Evolutionary conservation across 2,329 filamentous ascomycete species (phyloP), one percentile per base, ranked within the genome.

Genomic region (Phaeomoniella chlamydospora): DNA sequence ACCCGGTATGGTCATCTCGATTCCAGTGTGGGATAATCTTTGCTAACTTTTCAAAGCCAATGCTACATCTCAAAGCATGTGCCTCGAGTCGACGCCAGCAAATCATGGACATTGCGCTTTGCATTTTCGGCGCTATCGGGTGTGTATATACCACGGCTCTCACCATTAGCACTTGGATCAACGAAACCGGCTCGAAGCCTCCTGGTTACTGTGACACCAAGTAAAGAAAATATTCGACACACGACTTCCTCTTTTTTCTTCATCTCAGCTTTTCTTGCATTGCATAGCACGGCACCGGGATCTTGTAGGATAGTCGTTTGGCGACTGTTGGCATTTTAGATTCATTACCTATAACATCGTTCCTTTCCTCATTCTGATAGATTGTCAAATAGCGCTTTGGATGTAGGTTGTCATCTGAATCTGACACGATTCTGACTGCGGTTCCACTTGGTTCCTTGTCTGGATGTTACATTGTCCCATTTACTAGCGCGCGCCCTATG

Each of bases 71-170:
- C 61, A 78, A 71, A 52, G 86, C 75, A 10, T 80, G 93, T 17
- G 82, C 87, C 1, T 75, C 67, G 39, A 81, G 65, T 36, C 67
- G 59, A 31, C 65, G 74, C 43, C 80, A 85, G 57, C 80, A 74
- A 43, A 58, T 71, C 11, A 67, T 78, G 4, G 88, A 98, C 49
- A 65, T 94, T 29, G 45, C 65, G 0, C 74, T 98, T 22, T 80
- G 84, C 48, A 62, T 86, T 39, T 85, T 96, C 49, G 90, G 90
- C 5, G 61, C 87, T 36, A 57, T 86, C 13, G 84, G 84, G 47
- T 98, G 96, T 81, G 72, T 73, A 4, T 98, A 98, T 57, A 94
- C 90, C 0, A 96, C 90, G 0, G 68, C 71, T 22, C 64, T 96
- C 49, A 98, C 90, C 1, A 64, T 94, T 33, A 71, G 79, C 52